Evolutionary conservation across 75 land plant genomes (phyloP).

Genomic region (Larix kaempferi): DNA sequence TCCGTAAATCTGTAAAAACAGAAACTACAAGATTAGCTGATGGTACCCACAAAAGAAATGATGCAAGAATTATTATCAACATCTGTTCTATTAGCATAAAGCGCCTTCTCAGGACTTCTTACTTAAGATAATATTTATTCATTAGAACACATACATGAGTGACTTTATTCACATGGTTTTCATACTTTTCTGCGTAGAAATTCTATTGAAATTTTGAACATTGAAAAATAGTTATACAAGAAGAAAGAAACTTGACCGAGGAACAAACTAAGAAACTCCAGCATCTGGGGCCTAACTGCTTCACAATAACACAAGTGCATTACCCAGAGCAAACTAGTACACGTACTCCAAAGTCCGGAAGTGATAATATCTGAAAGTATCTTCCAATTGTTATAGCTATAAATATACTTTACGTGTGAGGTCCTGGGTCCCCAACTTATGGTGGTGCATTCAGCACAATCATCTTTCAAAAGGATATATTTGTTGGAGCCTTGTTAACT

Average conservation of each 20-base stretch:
- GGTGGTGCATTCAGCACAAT: neutral
- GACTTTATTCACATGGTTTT: neutral
- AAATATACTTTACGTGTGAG: too few relatives aligned
- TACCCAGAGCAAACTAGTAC: slow-evolving; percentile 5
- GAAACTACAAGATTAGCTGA: neutral
- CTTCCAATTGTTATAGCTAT: neutral
- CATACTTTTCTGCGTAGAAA: neutral
- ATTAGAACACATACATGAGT: neutral
- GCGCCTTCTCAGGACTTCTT: neutral
- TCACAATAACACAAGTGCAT: neutral
- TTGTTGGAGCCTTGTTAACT: neutral
- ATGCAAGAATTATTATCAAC: neutral
- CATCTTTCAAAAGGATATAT: neutral
- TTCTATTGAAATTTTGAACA: neutral
- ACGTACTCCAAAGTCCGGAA: neutral
- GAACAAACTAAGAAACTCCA: neutral
- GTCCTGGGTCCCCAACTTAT: neutral
- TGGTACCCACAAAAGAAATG: neutral
- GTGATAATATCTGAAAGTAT: neutral
- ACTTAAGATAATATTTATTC: neutral
- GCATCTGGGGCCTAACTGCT: neutral
- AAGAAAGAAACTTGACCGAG: neutral
- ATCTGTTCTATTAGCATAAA: neutral
- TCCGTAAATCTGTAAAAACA: slow-evolving; percentile 62
- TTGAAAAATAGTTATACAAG: neutral